Base-by-base conservation (phyloP, 441 rosid genomes). In the Pelargonium australe region DNA sequence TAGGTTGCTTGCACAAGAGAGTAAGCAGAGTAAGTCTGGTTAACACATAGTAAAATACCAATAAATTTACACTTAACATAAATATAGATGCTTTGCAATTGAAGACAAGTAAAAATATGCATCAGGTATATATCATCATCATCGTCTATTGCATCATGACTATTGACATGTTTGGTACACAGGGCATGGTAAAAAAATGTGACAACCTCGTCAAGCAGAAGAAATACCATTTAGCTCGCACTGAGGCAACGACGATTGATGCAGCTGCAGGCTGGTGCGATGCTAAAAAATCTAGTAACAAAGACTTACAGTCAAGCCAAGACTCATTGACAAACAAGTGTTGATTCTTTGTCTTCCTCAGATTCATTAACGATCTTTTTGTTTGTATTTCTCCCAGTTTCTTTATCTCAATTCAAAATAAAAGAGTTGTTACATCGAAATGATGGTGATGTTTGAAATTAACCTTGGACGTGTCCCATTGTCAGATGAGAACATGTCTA, bases 131-230 rank as follows among this genome's bases (percentile, higher is more conserved):
- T 12, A 49, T 11, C 57, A 20, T 11, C 57, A 20, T 49, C 19
- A 49, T 47, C 12, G 12, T 25, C 31, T 51, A 12, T 51, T 5
- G 14, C 14, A 51, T 51, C 17, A 11, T 12, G 17, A 12, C 58
- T 7, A 9, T 25, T 61, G 64, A 7, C 19, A 61, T 61, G 12
- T 61, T 61, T 20, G 31, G n/a, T 61, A 61, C 12, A 8, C 81
- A 79, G 83, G 83, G 76, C 8, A 73, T 69, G 83, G 81, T 75
- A 68, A 69, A 40, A 60, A 77, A 68, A 72, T 75, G 81, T 51
- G 45, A 71, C 72, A 41, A 71, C 49, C 65, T 75, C 9, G 53
- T 82, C 10, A 73, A 69, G 69, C 53, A 61, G 67, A 75, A 73
- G 47, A 58, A 11, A 34, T 58, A 69, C 31, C 65, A 58, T 23